Conservation (phyloP, 768 basidiomycete species). For the Russula olivacea region DNA sequence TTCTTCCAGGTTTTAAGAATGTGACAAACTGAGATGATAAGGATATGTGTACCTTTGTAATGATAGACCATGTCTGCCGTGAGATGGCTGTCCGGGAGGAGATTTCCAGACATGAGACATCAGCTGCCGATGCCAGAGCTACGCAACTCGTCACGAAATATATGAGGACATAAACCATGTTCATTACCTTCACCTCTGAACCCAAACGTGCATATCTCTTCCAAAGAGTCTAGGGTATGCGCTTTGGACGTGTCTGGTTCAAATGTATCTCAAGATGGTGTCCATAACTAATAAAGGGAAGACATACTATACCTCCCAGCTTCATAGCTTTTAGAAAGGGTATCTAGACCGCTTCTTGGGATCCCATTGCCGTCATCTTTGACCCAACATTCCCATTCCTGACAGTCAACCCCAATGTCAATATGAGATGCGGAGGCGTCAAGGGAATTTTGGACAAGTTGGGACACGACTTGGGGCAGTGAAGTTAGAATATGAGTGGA, state of each 20-base stretch:
- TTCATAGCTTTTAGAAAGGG: slow-evolving; percentile 47
- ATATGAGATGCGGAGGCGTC: slow-evolving; percentile 71
- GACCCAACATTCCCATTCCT: slow-evolving; percentile 80
- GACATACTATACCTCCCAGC: slow-evolving; percentile 63
- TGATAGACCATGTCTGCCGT: slow-evolving; percentile 65
- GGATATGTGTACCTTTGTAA: slow-evolving; percentile 56
- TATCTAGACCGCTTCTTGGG: slow-evolving; percentile 47
- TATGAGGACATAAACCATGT: slow-evolving; percentile 1
- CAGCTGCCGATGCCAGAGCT: slow-evolving; percentile 83
- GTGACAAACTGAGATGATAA: neutral
- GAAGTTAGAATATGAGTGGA: slow-evolving; percentile 83
- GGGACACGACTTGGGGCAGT: slow-evolving; percentile 69
- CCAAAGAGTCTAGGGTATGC: slow-evolving; percentile 46
- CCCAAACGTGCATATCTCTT: slow-evolving; percentile 64
- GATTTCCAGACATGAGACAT: slow-evolving; percentile 76
- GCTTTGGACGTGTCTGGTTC: slow-evolving; percentile 66
- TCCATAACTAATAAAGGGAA: neutral
- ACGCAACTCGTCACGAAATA: neutral
- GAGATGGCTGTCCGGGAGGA: slow-evolving; percentile 64
- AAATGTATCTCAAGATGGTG: neutral
- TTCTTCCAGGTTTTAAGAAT: slow-evolving; percentile 40
- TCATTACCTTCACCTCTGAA: slow-evolving; percentile 89
- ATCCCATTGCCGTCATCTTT: slow-evolving; percentile 83
- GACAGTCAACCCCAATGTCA: slow-evolving; percentile 66
- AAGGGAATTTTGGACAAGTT: slow-evolving; percentile 85